phyloP scores from a whole-genome alignment of 2,329 filamentous ascomycete genomes.

The Colletotrichum tabaci region DNA sequence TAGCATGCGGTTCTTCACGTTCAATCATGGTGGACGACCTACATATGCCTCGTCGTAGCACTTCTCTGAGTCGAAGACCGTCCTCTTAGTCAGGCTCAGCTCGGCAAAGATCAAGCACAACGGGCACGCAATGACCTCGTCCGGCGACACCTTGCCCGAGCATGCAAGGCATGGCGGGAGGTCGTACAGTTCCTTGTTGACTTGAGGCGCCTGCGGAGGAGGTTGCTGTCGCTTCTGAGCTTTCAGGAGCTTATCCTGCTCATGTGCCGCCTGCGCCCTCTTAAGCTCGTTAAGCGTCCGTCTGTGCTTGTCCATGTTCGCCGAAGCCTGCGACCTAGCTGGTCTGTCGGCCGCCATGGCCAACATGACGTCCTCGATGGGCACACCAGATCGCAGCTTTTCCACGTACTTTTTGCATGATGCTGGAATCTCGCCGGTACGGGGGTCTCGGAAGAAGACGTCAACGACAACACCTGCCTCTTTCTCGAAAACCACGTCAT shows the following conservation, averaged over 20 bases:
- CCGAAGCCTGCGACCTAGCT: conserved; percentile 45
- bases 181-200: conserved; percentile 53
- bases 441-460: conserved; percentile 54
- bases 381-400: conserved; percentile 49
- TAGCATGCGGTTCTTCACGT: neutral
- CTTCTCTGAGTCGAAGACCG: conserved; percentile 62
- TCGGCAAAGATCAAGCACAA: conserved; percentile 61
- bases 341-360: conserved; percentile 52
- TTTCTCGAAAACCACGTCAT: conserved; percentile 32
- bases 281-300: conserved; percentile 62
- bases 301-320: conserved; percentile 55
- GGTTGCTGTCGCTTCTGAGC: conserved; percentile 52
- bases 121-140: conserved; percentile 59
- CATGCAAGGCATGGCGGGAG: conserved; percentile 60
- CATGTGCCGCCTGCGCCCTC: conserved; percentile 61
- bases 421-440: conserved; percentile 50
- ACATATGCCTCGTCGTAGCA: conserved; percentile 60
- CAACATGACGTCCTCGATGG: conserved; percentile 50
- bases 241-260: conserved; percentile 60
- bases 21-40: conserved; percentile 44
- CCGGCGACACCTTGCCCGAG: conserved; percentile 50
- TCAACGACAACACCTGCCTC: conserved; percentile 36
- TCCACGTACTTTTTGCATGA: conserved; percentile 58
- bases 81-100: conserved; percentile 55
- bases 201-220: conserved; percentile 45